Base-by-base conservation (phyloP, 1,284 basidiomycete genomes). In the Cryptococcus neoformans region DNA sequence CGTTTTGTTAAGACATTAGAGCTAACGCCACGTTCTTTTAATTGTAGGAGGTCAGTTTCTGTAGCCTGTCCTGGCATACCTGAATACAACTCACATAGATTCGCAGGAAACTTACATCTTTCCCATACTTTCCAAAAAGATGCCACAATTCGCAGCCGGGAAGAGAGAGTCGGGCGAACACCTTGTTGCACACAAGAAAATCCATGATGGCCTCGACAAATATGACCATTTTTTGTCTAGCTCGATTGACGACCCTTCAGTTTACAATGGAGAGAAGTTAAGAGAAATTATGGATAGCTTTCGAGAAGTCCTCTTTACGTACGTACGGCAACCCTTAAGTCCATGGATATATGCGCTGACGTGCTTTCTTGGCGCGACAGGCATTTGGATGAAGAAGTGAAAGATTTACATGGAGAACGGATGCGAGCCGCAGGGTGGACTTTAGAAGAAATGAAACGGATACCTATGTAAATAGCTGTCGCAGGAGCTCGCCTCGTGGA, bases 361-460 rank as follows among this genome's bases (percentile, higher is more conserved):
- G 12, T 34, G 47, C 34, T 48, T n/a, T 37, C 10, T 51, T 6
- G 17, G 7, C 44, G 3, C 7, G 1, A 11, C 47, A 66, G 67
- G 21, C 87, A 88, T 72, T 78, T 88, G 5, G 85, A 87, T 64
- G 80, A 87, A 67, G 86, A 88, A 78, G 86, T 85, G 58, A 70
- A 78, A 21, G 87, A 88, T 66, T 76, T 88, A 12, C 77, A 76
- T 21, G 83, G 79, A 28, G 82, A 84, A 58, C 86, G 86, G 62
- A 78, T 88, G 79, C 81, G 82, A 69, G 84, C 84, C 57, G 83
- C 84, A 55, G 76, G 74, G 4, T 87, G 84, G 79, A 85, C 81
- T 3, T 66, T 87, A 46, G 80, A 84, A 51, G 86, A 87, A 69
- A 60, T 87, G 39, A 80, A 82, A 56, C 66, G 74, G 34, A 80